A percentile compares a stretch with the other conserved stretches of the same genome.
These are phyloP conservation scores for Austroboletus niveus DNA, from an alignment of 1,284 basidiomycete genomes.

Conservation along the genomic window DNA sequence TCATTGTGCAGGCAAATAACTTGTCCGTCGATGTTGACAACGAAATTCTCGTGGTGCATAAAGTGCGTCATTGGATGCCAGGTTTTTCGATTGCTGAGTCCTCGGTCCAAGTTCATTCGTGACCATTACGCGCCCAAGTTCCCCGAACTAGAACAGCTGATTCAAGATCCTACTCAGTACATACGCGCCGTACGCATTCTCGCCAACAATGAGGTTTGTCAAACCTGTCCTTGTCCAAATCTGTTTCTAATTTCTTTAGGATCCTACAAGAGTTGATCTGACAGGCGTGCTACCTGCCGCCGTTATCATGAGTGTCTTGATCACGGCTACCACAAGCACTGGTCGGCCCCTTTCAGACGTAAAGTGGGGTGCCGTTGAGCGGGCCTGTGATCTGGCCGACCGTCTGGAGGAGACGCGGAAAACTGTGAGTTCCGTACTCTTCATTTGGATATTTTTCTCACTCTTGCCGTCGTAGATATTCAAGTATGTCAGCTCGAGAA, in stretches of 20 bases:
- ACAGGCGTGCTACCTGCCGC: constrained; percentile 84
- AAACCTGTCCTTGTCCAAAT: neutral
- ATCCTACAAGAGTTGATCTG: constrained; percentile 81
- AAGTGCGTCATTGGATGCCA: constrained; percentile 54
- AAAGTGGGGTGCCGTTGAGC: constrained; percentile 80
- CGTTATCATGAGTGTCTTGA: constrained; percentile 93
- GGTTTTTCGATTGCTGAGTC: constrained; percentile 16
- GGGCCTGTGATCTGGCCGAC: constrained; percentile 86
- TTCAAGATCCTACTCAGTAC: constrained; percentile 90
- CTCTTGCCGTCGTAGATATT: constrained; percentile 65
- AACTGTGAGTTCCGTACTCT: constrained; percentile 50
- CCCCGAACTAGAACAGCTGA: constrained; percentile 94
- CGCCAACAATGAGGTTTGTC: constrained; percentile 74
- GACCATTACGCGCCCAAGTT: constrained; percentile 97
- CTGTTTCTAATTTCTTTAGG: constrained; percentile 39
- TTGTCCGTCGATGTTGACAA: constrained; percentile 98
- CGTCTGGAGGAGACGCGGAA: constrained; percentile 86
- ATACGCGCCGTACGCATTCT: constrained; percentile 88
- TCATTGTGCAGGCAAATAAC: constrained; percentile 98
- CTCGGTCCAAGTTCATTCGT: constrained; percentile 77
- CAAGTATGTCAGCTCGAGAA: constrained; percentile 98
- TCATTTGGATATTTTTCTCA: constrained; percentile 5
- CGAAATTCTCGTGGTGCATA: constrained; percentile 95
- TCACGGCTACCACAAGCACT: constrained; percentile 90
- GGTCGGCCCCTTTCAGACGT: constrained; percentile 70